Conservation (phyloP, 1,139 yeast species). For the Hyphopichia pseudoburtonii region DNA sequence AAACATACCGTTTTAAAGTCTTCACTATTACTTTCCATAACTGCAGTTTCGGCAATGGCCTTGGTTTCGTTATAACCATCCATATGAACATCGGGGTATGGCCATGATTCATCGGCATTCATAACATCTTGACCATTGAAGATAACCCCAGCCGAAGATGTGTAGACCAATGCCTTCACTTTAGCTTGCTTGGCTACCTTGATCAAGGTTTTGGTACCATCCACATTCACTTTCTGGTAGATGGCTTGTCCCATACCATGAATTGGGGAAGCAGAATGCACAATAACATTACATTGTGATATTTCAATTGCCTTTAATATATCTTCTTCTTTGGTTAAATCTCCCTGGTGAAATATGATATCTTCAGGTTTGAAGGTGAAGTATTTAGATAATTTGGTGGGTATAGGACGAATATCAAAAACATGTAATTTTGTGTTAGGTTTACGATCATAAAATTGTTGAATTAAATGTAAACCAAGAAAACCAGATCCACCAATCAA, state of each 20-base stretch:
- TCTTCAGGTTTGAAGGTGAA: conserved; percentile 67
- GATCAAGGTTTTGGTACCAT: conserved; percentile 79
- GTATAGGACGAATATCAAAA: conserved; percentile 87
- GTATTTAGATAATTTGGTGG: conserved; percentile 64
- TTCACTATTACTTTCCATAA: conserved; percentile 66
- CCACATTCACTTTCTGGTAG: conserved; percentile 86
- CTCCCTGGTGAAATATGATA: conserved; percentile 74
- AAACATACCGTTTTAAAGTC: conserved; percentile 75
- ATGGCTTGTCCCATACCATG: conserved; percentile 81
- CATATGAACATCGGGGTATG: conserved; percentile 89
- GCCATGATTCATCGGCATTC: conserved; percentile 93
- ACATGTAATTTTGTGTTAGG: conserved; percentile 81
- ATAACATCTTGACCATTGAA: conserved; percentile 89
- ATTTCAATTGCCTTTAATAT: conserved; percentile 60
- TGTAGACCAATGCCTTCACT: conserved; percentile 78
- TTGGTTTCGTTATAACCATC: conserved; percentile 96
- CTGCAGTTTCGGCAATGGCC: conserved; percentile 85
- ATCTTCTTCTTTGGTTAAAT: conserved; percentile 72
- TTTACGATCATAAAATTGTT: conserved; percentile 68
- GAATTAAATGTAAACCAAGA: conserved; percentile 85
- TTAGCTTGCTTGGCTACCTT: conserved; percentile 56
- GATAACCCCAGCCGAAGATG: conserved; percentile 96
- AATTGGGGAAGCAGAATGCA: conserved; percentile 95
- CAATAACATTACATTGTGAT: conserved; percentile 72
- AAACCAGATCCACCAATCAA: conserved; percentile 95